Evolutionary conservation across 768 basidiomycete species (phyloP), one percentile per base, ranked within the genome.

Genomic region (Suillus clintonianus): DNA sequence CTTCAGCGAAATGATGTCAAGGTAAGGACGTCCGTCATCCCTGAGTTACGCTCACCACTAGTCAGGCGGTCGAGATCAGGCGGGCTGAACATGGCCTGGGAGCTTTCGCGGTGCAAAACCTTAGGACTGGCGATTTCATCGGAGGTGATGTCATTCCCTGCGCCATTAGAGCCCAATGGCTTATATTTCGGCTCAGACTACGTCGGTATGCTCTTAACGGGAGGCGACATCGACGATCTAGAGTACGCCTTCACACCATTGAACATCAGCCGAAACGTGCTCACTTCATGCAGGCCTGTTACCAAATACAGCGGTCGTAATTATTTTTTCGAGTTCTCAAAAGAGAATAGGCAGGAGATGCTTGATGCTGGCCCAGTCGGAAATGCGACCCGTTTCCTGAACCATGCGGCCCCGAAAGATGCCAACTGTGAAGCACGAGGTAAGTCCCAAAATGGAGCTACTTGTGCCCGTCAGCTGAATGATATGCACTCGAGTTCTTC

Each of bases 301-400:
- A 8, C 27, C 41, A 34, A 43, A 3, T 45, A 75, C 55, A 68
- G 62, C 3, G 11, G 24, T 2, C 68, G 67, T 32, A 82, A 82
- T 63, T 82, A 82, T 60, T 48, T 74, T 19, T 82, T 82, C 65
- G 71, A 70, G 3, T 22, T 65, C 30, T 61, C 47, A 63, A 41
- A 27, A 39, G 54, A 62, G 0, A 13, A 0, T 6, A 13, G 10
- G 6, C 34, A 42, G 2, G 1, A n/a, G 2, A 10, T 69, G 45
- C 60, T 69, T 45, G 84, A 85, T 72, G 80, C 83, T 24, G 77
- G 76, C n/a, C 62, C 67, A 11, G 62, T 79, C 13, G 82, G 83
- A 0, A 83, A 85, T 69, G 71, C 77, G 48, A 82, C 78, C 0
- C 72, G 83, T 37, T 85, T 78, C 60, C 64, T 85, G 2, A 85